These are phyloP conservation scores for Hyaloscypha variabilis DNA, from an alignment of 495 filamentous ascomycete species.

Conservation along the genomic window DNA sequence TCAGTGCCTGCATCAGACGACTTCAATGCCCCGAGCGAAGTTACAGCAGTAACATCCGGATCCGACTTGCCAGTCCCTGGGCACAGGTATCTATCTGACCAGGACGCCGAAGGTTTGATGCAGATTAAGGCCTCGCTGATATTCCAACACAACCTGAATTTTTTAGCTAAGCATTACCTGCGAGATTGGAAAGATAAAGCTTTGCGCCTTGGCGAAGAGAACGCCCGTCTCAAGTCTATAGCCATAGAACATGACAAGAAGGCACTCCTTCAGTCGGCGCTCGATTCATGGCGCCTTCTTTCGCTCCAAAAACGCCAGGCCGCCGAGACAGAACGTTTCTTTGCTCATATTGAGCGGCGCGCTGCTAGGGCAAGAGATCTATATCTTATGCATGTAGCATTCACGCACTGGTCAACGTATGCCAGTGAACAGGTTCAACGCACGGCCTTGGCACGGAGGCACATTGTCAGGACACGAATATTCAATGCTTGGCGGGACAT, in stretches of 20 bases:
- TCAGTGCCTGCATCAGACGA: constrained; percentile 17
- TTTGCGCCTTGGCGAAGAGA: constrained; percentile 44
- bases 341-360: constrained; percentile 60
- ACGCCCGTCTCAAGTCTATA: constrained; percentile 47
- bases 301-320: constrained; percentile 49
- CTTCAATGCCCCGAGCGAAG: constrained; percentile 15
- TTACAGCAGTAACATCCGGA: constrained; percentile 23
- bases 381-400: constrained; percentile 70
- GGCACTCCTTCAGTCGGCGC: constrained; percentile 56
- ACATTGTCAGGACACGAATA: constrained; percentile 70
- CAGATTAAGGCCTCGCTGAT: constrained; percentile 24
- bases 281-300: constrained; percentile 59
- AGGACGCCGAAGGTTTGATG: constrained; percentile 18
- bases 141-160: constrained; percentile 45
- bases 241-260: constrained; percentile 54
- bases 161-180: constrained; percentile 49
- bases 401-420: constrained; percentile 71
- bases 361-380: constrained; percentile 64
- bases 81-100: neutral
- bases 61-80: neutral
- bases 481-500: constrained; percentile 80
- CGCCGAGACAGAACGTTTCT: constrained; percentile 60
- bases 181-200: constrained; percentile 58
- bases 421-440: constrained; percentile 58
- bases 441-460: constrained; percentile 58